Percentiles rank a stretch among this genome's conserved stretches.
phyloP scores from a whole-genome alignment of 768 basidiomycete species.

The Krasilnikovozyma curviuscula region DNA sequence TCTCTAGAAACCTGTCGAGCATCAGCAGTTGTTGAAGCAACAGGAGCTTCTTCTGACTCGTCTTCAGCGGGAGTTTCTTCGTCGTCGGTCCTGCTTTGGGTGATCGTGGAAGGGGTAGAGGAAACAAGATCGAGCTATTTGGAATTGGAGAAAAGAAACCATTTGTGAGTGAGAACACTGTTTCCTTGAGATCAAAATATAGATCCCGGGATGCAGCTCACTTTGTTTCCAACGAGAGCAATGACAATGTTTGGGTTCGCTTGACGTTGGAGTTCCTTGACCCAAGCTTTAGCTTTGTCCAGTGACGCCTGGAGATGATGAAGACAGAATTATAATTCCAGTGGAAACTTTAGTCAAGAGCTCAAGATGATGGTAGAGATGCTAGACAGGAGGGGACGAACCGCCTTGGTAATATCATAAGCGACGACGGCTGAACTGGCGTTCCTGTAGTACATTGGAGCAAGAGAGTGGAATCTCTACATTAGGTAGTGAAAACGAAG shows the following conservation, averaged over 20 bases:
- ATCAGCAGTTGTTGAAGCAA: not conserved
- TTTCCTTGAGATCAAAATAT: not conserved
- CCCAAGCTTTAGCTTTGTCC: conserved; percentile 99
- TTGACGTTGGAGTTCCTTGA: conserved; percentile 95
- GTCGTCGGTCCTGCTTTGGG: conserved; percentile 24
- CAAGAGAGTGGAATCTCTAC: conserved; percentile 91
- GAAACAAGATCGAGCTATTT: conserved; percentile 25
- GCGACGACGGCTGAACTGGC: conserved; percentile 96
- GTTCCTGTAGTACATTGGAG: conserved; percentile 76
- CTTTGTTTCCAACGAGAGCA: conserved; percentile 92
- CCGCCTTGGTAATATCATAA: conserved; percentile 87
- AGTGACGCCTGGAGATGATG: conserved; percentile 49
- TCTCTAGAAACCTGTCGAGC: conserved; percentile 71
- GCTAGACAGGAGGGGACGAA: conserved; percentile 13
- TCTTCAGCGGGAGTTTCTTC: conserved; percentile 31
- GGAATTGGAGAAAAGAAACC: not conserved
- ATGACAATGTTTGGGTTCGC: conserved; percentile 99
- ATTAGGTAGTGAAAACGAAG: conserved; percentile 46
- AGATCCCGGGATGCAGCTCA: conserved; percentile 47
- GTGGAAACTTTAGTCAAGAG: too few species aligned
- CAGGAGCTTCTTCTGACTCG: not conserved
- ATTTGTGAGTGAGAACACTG: not conserved
- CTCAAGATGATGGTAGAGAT: too few species aligned
- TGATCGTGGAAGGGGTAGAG: conserved; percentile 29
- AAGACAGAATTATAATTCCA: too few species aligned